A percentile compares a stretch with the other conserved stretches of the same genome.
Evolutionary conservation across 371 early-diverging fungal species (phyloP).

Genomic region (Capillidium heterosporum): DNA sequence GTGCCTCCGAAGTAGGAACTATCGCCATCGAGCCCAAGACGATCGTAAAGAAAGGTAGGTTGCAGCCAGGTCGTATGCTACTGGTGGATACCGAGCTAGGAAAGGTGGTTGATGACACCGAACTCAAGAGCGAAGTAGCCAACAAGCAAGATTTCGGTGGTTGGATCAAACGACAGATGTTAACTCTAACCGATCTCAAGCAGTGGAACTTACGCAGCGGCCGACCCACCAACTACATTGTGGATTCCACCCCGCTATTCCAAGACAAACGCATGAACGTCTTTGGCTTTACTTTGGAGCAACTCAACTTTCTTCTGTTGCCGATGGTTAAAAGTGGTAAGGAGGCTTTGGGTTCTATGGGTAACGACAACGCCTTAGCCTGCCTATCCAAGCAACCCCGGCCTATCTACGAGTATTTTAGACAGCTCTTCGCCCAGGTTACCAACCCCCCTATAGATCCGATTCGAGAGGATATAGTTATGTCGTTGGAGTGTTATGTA

Average conservation of each 20-base stretch:
- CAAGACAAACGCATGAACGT: slow-evolving; percentile 69
- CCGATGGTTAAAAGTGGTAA: slow-evolving; percentile 82
- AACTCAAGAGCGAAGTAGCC: slow-evolving; percentile 61
- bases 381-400: slow-evolving; percentile 79
- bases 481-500: slow-evolving; percentile 85
- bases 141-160: slow-evolving; percentile 47
- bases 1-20: slow-evolving; percentile 92
- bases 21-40: slow-evolving; percentile 62
- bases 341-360: slow-evolving; percentile 95
- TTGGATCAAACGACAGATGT: slow-evolving; percentile 66
- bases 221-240: slow-evolving; percentile 11
- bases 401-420: slow-evolving; percentile 86
- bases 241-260: slow-evolving; percentile 24
- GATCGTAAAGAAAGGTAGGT: slow-evolving; percentile 75
- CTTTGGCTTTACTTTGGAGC: slow-evolving; percentile 86
- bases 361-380: slow-evolving; percentile 86
- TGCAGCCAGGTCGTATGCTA: slow-evolving; percentile 92
- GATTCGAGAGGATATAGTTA: slow-evolving; percentile 92
- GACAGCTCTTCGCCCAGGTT: slow-evolving; percentile 93
- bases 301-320: slow-evolving; percentile 64
- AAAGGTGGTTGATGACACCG: slow-evolving; percentile 70
- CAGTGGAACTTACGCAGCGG: slow-evolving; percentile 33
- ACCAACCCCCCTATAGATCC: slow-evolving; percentile 96
- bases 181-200: not conserved
- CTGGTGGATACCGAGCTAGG: slow-evolving; percentile 91